Evolutionary conservation across 352 stramenopile species (phyloP).

Genomic region (Globisporangium iwayamae): DNA sequence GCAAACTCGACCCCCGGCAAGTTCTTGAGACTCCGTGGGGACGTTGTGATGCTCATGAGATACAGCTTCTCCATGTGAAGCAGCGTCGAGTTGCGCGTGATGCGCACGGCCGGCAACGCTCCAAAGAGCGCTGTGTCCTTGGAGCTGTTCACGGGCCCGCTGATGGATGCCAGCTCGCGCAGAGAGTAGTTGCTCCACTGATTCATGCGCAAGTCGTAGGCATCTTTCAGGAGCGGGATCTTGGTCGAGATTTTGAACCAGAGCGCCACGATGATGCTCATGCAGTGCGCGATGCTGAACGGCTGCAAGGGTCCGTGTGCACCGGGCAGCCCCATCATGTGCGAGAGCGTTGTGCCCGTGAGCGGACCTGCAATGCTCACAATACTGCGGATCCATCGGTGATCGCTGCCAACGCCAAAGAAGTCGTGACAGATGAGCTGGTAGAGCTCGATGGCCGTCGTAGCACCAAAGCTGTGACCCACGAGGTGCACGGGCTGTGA

Average conservation of each 20-base stretch:
- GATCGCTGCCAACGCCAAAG: conserved; percentile 22
- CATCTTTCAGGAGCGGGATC: conserved; percentile 34
- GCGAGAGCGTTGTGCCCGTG: conserved; percentile 4
- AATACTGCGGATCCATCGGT: conserved; percentile 16
- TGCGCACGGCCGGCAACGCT: conserved; percentile 13
- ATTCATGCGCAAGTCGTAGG: conserved; percentile 51
- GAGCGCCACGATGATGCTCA: conserved; percentile 31
- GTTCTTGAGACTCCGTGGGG: conserved; percentile 36
- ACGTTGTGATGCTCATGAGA: conserved; percentile 74
- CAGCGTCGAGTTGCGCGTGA: conserved; percentile 45
- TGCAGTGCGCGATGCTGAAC: conserved; percentile 32
- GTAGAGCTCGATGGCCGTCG: conserved; percentile 29
- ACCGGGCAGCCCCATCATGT: conserved; percentile 43
- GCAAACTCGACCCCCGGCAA: conserved; percentile 29
- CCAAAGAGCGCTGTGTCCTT: conserved; percentile 7
- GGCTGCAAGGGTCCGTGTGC: conserved; percentile 24
- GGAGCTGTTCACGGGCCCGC: background rate
- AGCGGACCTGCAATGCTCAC: conserved; percentile 4
- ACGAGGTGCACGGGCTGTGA: conserved; percentile 23
- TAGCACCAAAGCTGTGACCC: conserved; percentile 27
- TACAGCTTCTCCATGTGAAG: conserved; percentile 56
- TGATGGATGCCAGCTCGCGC: background rate
- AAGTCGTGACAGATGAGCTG: conserved; percentile 26
- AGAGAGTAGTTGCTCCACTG: conserved; percentile 34
- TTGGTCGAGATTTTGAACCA: conserved; percentile 41